Evolutionary conservation across 352 stramenopile genomes (phyloP).

Genomic region (Globisporangium middletonii): DNA sequence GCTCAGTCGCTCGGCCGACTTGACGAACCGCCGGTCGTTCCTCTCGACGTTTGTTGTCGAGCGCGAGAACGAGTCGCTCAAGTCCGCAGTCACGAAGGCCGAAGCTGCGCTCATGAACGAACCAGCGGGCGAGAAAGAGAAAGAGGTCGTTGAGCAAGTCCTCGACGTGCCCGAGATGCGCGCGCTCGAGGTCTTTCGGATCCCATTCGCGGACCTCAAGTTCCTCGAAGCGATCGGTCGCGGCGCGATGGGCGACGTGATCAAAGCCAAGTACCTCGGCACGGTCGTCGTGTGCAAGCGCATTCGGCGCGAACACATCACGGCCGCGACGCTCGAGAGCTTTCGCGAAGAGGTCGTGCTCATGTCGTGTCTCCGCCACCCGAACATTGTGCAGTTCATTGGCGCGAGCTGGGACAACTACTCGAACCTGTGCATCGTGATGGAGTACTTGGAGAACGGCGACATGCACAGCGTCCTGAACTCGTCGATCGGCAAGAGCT

Average conservation of each 20-base stretch:
- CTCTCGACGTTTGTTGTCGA: constrained; percentile 79
- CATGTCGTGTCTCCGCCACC: constrained; percentile 80
- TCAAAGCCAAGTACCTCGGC: constrained; percentile 85
- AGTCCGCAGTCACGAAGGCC: constrained; percentile 72
- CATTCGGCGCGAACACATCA: constrained; percentile 82
- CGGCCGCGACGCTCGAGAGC: constrained; percentile 51
- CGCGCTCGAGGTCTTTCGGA: constrained; percentile 75
- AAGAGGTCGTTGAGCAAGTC: constrained; percentile 58
- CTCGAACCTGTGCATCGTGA: constrained; percentile 86
- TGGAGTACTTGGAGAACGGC: constrained; percentile 88
- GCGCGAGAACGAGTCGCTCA: constrained; percentile 80
- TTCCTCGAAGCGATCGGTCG: constrained; percentile 76
- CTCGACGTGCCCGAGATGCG: constrained; percentile 67
- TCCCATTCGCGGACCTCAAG: constrained; percentile 77
- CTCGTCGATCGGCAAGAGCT: constrained; percentile 69
- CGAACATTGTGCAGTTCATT: constrained; percentile 89
- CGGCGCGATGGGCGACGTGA: constrained; percentile 83
- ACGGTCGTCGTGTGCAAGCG: constrained; percentile 86
- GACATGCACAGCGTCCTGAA: constrained; percentile 86
- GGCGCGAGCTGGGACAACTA: constrained; percentile 86
- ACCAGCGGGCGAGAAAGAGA: constrained; percentile 61
- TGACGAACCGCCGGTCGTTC: constrained; percentile 77
- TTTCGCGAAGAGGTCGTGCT: constrained; percentile 86
- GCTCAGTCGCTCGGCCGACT: constrained; percentile 71
- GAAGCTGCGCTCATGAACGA: constrained; percentile 82